These are phyloP conservation scores for Fusarium piperis DNA, from an alignment of 2,329 filamentous ascomycete species.

Conservation along the genomic window DNA sequence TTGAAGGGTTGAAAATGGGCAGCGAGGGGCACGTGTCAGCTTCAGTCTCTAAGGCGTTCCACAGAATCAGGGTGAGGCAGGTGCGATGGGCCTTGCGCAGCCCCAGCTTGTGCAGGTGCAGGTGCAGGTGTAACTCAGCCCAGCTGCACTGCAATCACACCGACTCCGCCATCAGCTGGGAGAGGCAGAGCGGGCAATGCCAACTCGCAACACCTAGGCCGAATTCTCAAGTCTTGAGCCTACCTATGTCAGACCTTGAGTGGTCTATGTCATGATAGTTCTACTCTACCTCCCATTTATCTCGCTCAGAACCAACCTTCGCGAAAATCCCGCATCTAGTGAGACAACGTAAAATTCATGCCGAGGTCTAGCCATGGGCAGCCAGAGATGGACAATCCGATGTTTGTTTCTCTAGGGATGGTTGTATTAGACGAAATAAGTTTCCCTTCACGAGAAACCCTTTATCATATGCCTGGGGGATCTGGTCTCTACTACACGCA, in stretches of 20 bases:
- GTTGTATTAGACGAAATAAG: background rate
- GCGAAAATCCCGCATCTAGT: background rate
- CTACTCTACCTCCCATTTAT: too few relatives aligned
- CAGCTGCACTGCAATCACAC: background rate
- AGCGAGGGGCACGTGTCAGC: background rate
- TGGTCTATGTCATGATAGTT: too few relatives aligned
- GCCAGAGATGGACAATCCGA: too few relatives aligned
- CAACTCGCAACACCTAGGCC: background rate
- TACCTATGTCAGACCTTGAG: background rate
- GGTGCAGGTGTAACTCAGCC: background rate
- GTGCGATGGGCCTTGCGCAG: background rate
- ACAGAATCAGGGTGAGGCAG: background rate
- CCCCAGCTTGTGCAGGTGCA: background rate
- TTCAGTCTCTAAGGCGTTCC: background rate
- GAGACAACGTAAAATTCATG: background rate
- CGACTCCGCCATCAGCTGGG: background rate
- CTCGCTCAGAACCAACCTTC: background rate
- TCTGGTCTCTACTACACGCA: background rate
- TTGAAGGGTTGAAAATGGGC: background rate
- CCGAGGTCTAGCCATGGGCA: background rate
- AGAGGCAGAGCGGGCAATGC: background rate
- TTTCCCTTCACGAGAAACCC: background rate
- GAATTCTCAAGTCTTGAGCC: background rate
- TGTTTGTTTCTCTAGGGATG: background rate
- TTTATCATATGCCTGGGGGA: background rate